These are phyloP conservation scores for Penicillium subrubescens DNA, from an alignment of 495 filamentous ascomycete species.

Conservation along the genomic window DNA sequence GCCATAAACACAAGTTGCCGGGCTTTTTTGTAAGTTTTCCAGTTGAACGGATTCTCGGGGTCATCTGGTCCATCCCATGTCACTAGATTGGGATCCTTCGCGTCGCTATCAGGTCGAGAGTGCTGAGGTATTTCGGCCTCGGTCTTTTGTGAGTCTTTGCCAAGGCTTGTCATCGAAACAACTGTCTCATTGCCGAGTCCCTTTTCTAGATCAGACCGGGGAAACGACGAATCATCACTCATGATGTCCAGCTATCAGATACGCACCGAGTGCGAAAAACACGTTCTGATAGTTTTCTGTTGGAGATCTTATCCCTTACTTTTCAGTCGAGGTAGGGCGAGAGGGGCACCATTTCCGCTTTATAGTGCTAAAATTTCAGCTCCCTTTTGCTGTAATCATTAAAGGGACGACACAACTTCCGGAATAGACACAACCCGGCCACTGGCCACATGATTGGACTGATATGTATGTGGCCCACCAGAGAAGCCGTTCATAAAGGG, in stretches of 20 bases:
- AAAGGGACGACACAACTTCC: neutral
- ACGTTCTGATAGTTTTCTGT: neutral
- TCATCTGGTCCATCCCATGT: conserved; percentile 55
- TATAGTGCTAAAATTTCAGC: neutral
- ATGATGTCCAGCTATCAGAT: neutral
- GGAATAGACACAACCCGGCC: neutral
- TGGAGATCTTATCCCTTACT: neutral
- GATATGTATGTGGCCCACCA: neutral
- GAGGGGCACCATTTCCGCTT: neutral
- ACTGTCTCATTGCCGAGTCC: neutral
- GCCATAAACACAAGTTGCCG: neutral
- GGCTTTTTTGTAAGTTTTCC: conserved; percentile 42
- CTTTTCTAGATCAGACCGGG: neutral
- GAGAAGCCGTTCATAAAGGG: neutral
- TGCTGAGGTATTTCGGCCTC: neutral
- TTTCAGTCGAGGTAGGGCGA: neutral
- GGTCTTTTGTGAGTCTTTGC: neutral
- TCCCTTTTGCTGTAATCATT: neutral
- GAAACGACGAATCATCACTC: neutral
- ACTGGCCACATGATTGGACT: neutral
- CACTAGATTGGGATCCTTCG: conserved; percentile 6
- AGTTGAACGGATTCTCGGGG: conserved; percentile 57
- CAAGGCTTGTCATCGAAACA: neutral
- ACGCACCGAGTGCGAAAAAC: neutral
- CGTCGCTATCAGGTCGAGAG: neutral